Base-by-base conservation (phyloP, 768 basidiomycete species). In the Amanita exitialis region DNA sequence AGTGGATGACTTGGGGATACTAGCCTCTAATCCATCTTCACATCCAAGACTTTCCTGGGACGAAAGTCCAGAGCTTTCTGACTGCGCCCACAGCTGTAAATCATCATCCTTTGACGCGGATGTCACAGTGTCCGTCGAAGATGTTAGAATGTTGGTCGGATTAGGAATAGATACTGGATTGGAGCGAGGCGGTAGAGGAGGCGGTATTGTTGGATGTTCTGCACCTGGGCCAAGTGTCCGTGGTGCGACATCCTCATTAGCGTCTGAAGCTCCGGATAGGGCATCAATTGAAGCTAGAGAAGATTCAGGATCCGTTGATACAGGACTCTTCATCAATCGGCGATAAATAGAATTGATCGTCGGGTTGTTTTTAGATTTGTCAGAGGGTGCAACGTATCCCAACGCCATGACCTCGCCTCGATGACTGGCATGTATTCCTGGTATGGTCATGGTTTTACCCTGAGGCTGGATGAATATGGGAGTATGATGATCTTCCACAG, bases 391-490 rank as follows among this genome's bases (percentile, higher is more conserved):
- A 51, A 79, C 77, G 58, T 86, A 83, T 9, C 90, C 90, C 74
- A 92, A 75, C 3, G 88, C 84, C 82, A 88, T 87, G 38, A 90
- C 78, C 54, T 91, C 87, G 7, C 85, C 86, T n/a, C 79, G 79
- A 59, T 90, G 83, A 57, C 82, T 86, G 3, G 80, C 87, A 59
- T 90, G 89, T 53, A 92, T 92, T 1, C 87, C 86, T 7, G 90
- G 90, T 55, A 92, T 91, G 12, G 79, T 82, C 90, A 92, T 92
- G 37, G 76, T 83, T 58, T 80, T 84, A 27, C 79, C 83, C 61
- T 82, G 79, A 2, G 89, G 89, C 59, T 90, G 90, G 15, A 80
- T 80, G 56, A 82, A 79, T 56, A 87, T 86, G 6, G 82, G 78
- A 15, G 71, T 66, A 8, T 67, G 57, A 18, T 59, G 51, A 23